Percentiles rank a stretch among this genome's conserved stretches.
These are phyloP conservation scores for Solanum chacoense DNA, from an alignment of 305 asterid genomes.

Conservation along the genomic window DNA sequence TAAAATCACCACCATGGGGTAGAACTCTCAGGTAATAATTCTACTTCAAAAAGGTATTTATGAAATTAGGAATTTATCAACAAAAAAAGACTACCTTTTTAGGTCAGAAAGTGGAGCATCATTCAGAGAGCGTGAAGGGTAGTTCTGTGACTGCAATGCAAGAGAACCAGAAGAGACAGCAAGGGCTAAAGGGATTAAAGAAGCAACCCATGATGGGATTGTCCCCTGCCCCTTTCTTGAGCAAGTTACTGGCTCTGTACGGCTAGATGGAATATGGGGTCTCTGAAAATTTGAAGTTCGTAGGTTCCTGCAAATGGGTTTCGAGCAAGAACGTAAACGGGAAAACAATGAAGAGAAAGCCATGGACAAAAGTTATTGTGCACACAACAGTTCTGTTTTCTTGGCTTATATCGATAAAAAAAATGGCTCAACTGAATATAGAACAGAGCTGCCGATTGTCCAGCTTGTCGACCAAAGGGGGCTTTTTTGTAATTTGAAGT, in stretches of 20 bases:
- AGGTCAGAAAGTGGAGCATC: slow-evolving; percentile 47
- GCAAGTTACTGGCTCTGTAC: slow-evolving; percentile 14
- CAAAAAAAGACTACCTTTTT: slow-evolving; percentile 1
- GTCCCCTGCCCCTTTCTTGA: slow-evolving; percentile 10
- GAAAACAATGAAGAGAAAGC: slow-evolving; percentile 38
- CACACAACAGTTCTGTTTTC: background rate
- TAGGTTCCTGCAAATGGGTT: slow-evolving; percentile 18
- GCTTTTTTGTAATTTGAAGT: background rate
- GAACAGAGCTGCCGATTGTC: background rate
- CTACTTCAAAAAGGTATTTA: background rate
- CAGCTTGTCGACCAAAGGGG: background rate
- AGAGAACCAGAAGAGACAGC: slow-evolving; percentile 51
- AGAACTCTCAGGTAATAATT: background rate
- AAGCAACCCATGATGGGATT: slow-evolving; percentile 22
- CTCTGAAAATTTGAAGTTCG: slow-evolving; percentile 13
- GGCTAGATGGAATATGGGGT: slow-evolving; percentile 10
- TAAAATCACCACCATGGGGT: background rate
- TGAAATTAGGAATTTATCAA: background rate
- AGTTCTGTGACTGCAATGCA: slow-evolving; percentile 23
- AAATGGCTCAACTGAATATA: background rate
- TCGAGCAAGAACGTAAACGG: slow-evolving; percentile 52
- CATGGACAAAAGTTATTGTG: slow-evolving; percentile 21
- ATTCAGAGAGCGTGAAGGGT: slow-evolving; percentile 37
- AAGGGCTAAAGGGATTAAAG: slow-evolving; percentile 53
- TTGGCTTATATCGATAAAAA: background rate